These are phyloP conservation scores for Crepidotus variabilis DNA, from an alignment of 768 basidiomycete genomes.

Conservation along the genomic window DNA sequence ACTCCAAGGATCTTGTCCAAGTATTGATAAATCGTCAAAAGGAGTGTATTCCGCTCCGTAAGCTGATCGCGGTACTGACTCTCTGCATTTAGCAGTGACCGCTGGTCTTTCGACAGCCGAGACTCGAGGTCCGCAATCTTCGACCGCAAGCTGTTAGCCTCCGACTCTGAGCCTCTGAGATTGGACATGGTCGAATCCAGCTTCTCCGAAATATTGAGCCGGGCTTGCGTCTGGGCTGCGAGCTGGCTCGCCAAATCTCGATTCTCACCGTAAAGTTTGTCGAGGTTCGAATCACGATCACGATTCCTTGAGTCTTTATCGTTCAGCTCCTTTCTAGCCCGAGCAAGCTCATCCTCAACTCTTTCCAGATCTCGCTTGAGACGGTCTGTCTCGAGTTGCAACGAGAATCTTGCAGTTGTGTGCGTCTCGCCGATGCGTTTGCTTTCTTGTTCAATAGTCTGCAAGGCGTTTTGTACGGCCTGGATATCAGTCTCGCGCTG, in stretches of 20 bases:
- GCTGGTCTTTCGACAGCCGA: conserved; percentile 78
- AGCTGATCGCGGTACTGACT: conserved; percentile 86
- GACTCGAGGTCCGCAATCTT: conserved; percentile 75
- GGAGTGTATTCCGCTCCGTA: conserved; percentile 87
- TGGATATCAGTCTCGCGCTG: conserved; percentile 76
- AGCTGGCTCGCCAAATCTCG: conserved; percentile 77
- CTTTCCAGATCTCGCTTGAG: conserved; percentile 80
- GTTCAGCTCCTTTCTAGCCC: conserved; percentile 66
- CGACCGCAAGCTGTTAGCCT: conserved; percentile 54
- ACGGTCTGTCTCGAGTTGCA: conserved; percentile 88
- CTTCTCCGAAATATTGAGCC: conserved; percentile 86
- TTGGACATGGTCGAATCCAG: conserved; percentile 65
- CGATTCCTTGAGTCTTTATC: conserved; percentile 61
- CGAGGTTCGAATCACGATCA: conserved; percentile 70
- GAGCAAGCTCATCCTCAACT: conserved; percentile 72
- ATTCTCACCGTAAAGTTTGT: conserved; percentile 75
- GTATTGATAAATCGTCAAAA: conserved; percentile 92
- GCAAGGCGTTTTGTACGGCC: conserved; percentile 70
- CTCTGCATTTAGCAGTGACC: conserved; percentile 66
- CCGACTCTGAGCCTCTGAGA: conserved; percentile 65
- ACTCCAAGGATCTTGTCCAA: conserved; percentile 92
- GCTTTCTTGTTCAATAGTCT: conserved; percentile 68
- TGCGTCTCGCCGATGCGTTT: conserved; percentile 81
- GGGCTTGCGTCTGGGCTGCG: conserved; percentile 81
- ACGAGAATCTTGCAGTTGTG: conserved; percentile 75